A percentile compares a stretch with the other conserved stretches of the same genome.
These are phyloP conservation scores for Oxyria digyna DNA, from an alignment of 148 eudicot species.

Conservation along the genomic window DNA sequence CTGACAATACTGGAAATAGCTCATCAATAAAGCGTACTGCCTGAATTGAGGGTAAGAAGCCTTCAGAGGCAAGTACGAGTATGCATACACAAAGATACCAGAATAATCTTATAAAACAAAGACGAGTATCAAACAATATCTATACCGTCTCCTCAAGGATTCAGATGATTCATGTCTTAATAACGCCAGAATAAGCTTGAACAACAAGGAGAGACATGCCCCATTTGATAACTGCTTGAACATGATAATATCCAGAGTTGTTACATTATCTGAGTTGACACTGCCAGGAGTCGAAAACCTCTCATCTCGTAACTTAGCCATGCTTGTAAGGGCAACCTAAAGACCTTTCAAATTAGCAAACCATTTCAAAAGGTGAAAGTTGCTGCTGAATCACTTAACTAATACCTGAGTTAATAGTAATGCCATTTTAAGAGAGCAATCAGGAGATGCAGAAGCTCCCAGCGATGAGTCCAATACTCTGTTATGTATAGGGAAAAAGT, in stretches of 20 bases:
- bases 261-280: constrained; percentile 53
- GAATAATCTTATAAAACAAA: too few species aligned
- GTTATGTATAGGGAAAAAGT: constrained; percentile 5
- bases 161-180: constrained; percentile 87
- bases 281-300: constrained; percentile 60
- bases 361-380: not conserved
- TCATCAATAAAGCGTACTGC: constrained; percentile 83
- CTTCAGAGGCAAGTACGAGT: constrained; percentile 13
- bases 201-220: constrained; percentile 70
- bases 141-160: constrained; percentile 88
- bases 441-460: constrained; percentile 73
- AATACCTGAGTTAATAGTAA: constrained; percentile 69
- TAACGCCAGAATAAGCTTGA: constrained; percentile 69
- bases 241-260: constrained; percentile 71
- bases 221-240: constrained; percentile 85
- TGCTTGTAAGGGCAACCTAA: constrained; percentile 84
- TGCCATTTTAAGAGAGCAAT: constrained; percentile 93
- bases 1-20: constrained; percentile 92
- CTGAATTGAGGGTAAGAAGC: constrained; percentile 30
- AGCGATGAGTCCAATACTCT: constrained; percentile 91
- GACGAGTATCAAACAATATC: not conserved
- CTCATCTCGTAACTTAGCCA: constrained; percentile 94
- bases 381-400: not conserved
- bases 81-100: not conserved
- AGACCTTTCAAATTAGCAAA: not conserved